A percentile compares a stretch with the other conserved stretches of the same genome.
Evolutionary conservation across 306 rosid genomes (phyloP).

Genomic region (Prunus davidiana): DNA sequence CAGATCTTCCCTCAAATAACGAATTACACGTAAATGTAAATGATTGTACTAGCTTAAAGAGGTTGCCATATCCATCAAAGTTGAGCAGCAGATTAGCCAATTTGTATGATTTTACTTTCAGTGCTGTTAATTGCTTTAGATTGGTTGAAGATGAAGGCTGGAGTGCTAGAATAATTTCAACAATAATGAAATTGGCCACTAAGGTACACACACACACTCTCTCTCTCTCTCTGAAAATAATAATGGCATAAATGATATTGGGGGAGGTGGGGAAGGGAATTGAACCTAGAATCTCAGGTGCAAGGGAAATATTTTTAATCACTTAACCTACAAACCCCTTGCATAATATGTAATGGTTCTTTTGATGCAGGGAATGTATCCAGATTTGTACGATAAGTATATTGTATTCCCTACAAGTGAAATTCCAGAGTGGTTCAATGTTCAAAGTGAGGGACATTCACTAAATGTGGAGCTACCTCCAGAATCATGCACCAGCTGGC

Average conservation of each 20-base stretch:
- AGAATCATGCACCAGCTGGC: not conserved
- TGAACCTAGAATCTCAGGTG: too few relatives aligned
- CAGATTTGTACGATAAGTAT: not conserved
- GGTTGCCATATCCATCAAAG: not conserved
- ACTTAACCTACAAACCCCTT: too few relatives aligned
- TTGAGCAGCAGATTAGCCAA: not conserved
- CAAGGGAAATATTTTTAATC: too few relatives aligned
- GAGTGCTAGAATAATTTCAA: not conserved
- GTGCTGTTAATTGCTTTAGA: slow-evolving; percentile 4
- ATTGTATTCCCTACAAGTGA: not conserved
- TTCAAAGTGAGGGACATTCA: not conserved
- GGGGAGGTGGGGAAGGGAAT: too few relatives aligned
- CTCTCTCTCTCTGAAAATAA: too few relatives aligned
- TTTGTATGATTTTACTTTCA: not conserved
- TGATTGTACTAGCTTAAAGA: slow-evolving; percentile 2
- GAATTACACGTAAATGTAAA: rapidly evolving
- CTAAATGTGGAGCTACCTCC: slow-evolving; percentile 1
- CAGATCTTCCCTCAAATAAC: not conserved
- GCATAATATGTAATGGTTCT: not conserved
- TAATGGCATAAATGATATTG: too few relatives aligned
- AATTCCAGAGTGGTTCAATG: slow-evolving; percentile 16
- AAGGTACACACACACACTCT: not conserved
- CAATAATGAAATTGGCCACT: not conserved
- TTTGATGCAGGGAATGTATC: not conserved
- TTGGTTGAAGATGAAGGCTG: not conserved